phyloP scores from a whole-genome alignment of 805 yeast species.

The Myxozyma monticola region DNA sequence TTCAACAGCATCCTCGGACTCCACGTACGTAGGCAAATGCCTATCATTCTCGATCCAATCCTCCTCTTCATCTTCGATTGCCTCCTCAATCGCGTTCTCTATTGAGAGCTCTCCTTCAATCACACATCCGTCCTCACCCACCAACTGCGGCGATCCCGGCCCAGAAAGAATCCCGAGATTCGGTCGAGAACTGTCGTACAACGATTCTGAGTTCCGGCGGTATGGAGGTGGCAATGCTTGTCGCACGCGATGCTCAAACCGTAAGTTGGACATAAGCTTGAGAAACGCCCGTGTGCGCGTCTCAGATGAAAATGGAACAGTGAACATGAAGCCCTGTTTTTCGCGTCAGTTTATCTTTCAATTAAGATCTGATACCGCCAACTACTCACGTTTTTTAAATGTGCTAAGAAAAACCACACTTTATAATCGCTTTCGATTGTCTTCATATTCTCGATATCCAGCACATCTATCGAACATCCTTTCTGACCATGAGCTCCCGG shows the following conservation, averaged over 20 bases:
- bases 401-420: slow-evolving; percentile 27
- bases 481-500: slow-evolving; percentile 12
- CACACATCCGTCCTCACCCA: background rate
- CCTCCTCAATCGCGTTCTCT: slow-evolving; percentile 24
- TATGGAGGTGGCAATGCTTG: slow-evolving; percentile 38
- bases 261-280: slow-evolving; percentile 36
- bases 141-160: background rate
- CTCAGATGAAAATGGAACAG: slow-evolving; percentile 36
- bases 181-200: slow-evolving; percentile 10
- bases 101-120: background rate
- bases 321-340: slow-evolving; percentile 25
- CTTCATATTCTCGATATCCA: slow-evolving; percentile 22
- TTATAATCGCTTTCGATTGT: slow-evolving; percentile 22
- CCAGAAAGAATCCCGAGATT: background rate
- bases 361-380: background rate
- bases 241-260: slow-evolving; percentile 39
- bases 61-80: slow-evolving; percentile 26
- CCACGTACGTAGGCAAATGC: slow-evolving; percentile 25
- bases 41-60: slow-evolving; percentile 30
- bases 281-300: slow-evolving; percentile 34
- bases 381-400: slow-evolving; percentile 4
- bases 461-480: slow-evolving; percentile 23
- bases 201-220: slow-evolving; percentile 27
- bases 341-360: background rate
- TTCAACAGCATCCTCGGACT: slow-evolving; percentile 30